Percentiles rank a stretch among this genome's conserved stretches.
phyloP scores from a whole-genome alignment of 352 stramenopile species.

The Pythium apleroticum region DNA sequence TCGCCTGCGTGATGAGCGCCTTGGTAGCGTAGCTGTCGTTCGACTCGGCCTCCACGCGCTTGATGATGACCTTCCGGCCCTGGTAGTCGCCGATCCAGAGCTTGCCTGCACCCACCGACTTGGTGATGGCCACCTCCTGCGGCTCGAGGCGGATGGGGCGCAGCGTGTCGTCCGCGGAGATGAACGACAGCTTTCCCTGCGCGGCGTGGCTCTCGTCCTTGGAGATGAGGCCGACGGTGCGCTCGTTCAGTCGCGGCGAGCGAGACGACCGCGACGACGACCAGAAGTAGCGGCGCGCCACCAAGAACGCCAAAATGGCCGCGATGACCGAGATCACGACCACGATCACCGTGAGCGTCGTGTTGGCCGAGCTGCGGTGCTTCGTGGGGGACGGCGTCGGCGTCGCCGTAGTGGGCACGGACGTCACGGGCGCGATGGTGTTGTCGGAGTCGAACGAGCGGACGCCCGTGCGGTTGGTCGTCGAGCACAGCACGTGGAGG shows the following conservation, averaged over 20 bases:
- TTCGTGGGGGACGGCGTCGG: constrained; percentile 1
- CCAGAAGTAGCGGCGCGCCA: constrained; percentile 38
- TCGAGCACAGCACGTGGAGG: constrained; percentile 3
- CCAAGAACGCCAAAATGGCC: constrained; percentile 37
- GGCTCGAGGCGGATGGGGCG: constrained; percentile 51
- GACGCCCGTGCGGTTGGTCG: neutral
- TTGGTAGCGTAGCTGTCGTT: constrained; percentile 59
- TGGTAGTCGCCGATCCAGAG: constrained; percentile 65
- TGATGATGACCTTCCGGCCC: constrained; percentile 59
- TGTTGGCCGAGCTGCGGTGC: constrained; percentile 18
- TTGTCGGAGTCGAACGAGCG: neutral
- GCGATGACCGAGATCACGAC: constrained; percentile 42
- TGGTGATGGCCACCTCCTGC: constrained; percentile 54
- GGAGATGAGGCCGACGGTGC: constrained; percentile 25
- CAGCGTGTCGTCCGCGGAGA: constrained; percentile 69
- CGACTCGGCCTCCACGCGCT: constrained; percentile 69
- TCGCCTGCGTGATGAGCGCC: constrained; percentile 57
- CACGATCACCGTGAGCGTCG: constrained; percentile 53
- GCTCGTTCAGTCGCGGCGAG: constrained; percentile 21
- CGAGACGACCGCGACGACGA: constrained; percentile 6
- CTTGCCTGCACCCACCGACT: constrained; percentile 45
- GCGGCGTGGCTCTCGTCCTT: constrained; percentile 22
- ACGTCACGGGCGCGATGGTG: neutral
- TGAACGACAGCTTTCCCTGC: constrained; percentile 47
- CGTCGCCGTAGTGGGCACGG: neutral